These are phyloP conservation scores for Puccinia triticina DNA, from an alignment of 1,284 basidiomycete genomes.

Conservation along the genomic window DNA sequence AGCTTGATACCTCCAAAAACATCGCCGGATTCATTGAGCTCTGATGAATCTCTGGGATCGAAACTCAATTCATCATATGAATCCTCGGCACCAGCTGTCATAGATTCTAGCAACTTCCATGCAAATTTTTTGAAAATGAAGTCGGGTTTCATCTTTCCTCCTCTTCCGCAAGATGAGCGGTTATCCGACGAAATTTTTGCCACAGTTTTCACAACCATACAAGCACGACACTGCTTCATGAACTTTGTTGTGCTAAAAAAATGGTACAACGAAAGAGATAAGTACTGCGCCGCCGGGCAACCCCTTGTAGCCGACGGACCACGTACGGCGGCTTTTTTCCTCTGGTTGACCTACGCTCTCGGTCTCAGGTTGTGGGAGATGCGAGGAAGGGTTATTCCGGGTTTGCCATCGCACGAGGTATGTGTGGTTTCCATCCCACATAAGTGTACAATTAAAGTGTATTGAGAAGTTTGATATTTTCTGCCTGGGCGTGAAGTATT, in stretches of 20 bases:
- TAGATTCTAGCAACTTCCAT: not conserved
- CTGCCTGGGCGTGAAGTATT: not conserved
- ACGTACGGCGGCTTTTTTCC: conserved; percentile 44
- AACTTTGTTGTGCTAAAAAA: conserved; percentile 29
- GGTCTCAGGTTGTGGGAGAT: conserved; percentile 37
- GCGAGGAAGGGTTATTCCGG: conserved; percentile 17
- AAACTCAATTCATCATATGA: not conserved
- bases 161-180: conserved; percentile 25
- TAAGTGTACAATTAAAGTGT: not conserved
- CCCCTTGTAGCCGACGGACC: not conserved
- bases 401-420: conserved; percentile 44
- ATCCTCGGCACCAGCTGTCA: not conserved
- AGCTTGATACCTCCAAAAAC: conserved; percentile 37
- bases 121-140: conserved; percentile 22
- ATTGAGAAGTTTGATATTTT: not conserved
- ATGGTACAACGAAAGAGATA: conserved; percentile 33
- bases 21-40: not conserved
- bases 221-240: conserved; percentile 42
- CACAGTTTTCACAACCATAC: conserved; percentile 35
- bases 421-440: not conserved
- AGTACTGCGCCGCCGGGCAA: conserved; percentile 20
- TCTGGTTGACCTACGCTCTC: conserved; percentile 46
- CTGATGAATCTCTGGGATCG: not conserved
- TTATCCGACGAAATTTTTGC: conserved; percentile 42
- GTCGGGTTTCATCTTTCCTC: conserved; percentile 34